Evolutionary conservation across 176 grass and related monocot genomes (phyloP).

Genomic region (Cymbopogon citratus): DNA sequence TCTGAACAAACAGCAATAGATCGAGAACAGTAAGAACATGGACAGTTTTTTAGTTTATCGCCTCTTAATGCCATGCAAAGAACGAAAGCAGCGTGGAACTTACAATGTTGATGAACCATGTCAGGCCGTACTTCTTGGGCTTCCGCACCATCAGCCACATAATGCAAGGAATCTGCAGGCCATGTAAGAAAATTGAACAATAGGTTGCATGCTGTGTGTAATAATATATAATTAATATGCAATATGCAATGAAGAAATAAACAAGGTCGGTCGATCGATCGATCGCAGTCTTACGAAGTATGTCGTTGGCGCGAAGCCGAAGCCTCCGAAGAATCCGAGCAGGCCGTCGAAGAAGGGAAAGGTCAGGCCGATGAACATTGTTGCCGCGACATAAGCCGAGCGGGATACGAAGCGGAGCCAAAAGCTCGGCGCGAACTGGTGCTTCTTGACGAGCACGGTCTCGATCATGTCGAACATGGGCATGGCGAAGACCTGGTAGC

Average conservation of each 20-base stretch:
- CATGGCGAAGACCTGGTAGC: conserved; percentile 69
- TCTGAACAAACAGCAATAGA: not conserved
- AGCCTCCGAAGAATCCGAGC: conserved; percentile 64
- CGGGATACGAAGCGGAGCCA: conserved; percentile 35
- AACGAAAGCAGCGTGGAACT: not conserved
- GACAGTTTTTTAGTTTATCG: not conserved
- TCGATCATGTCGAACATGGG: conserved; percentile 65
- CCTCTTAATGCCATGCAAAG: not conserved
- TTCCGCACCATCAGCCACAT: conserved; percentile 55
- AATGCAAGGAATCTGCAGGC: conserved; percentile 44
- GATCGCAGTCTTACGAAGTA: conserved; percentile 43
- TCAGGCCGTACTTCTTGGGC: conserved; percentile 32
- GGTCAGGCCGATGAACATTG: conserved; percentile 53
- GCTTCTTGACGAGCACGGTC: conserved; percentile 60
- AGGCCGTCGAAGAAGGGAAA: conserved; percentile 61
- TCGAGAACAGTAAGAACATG: not conserved
- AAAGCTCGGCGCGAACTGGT: conserved; percentile 29
- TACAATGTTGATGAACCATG: conserved; percentile 43
- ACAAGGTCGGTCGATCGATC: too few relatives aligned
- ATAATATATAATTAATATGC: not conserved
- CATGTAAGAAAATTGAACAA: not conserved
- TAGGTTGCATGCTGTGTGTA: not conserved
- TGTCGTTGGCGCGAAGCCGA: conserved; percentile 58
- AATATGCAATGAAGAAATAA: not conserved
- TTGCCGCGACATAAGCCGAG: conserved; percentile 47